Base-by-base conservation (phyloP, 2,329 filamentous ascomycete genomes). In the Phialophora expanda region DNA sequence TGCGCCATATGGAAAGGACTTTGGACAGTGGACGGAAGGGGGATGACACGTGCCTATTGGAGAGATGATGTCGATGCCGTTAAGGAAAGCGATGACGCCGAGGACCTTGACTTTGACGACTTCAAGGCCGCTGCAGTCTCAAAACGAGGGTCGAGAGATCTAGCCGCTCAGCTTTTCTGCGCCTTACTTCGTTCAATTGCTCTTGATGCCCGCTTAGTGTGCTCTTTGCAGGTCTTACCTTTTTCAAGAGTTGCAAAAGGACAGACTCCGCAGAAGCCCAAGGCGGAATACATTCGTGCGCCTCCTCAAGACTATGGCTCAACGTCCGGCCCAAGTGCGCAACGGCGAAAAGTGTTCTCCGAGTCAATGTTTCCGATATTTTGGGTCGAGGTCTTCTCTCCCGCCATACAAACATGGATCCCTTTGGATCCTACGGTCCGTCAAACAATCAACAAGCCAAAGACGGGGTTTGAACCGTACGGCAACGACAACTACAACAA, bases 381-480 rank as follows among this genome's bases (percentile, higher is more conserved):
- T 75, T 99, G 95, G 95, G 89, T 97, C 0, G 95, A 99, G 78
- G 89, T 92, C 3, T 91, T 97, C 70, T 93, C 97, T 69, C 83
- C 88, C 61, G 90, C 90, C 0, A 87, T 92, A 69, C 91, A 97
- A 75, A 96, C 92, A 80, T 99, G 95, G 95, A 86, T 97, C 62
- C 86, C 92, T 0, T 87, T 95, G 44, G 95, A 99, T 75, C 88
- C 93, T 0, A 78, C 97, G 0, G 92, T 95, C 1, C 96, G 93
- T 0, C 84, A 86, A 62, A 90, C 88, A 70, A 87, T 96, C 62
- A 91, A 89, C 75, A 93, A 90, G 66, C 87, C 92, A 0, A 85
- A 84, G 32, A 88, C 86, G 55, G 71, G 71, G 14, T 82, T 99
- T 30, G 95, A 99, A 74, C 95, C 95, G 0, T 92, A 95, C 0